Evolutionary conservation across 2,329 filamentous ascomycete species (phyloP).

Genomic region (Trichoderma atroviride): DNA sequence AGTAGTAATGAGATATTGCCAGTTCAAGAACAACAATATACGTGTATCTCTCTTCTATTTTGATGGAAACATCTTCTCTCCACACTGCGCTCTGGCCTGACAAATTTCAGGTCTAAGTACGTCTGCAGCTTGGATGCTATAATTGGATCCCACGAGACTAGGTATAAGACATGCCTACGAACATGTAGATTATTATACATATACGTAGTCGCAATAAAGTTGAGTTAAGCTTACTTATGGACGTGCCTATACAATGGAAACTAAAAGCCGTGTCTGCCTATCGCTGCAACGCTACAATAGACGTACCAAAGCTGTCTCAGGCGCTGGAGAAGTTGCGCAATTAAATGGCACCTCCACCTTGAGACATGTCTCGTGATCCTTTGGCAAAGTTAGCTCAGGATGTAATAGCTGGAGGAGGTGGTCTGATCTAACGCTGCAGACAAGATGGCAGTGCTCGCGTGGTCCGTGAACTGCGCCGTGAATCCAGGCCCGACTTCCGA

Average conservation of each 20-base stretch:
- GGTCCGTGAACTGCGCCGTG: not conserved
- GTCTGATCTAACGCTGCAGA: not conserved
- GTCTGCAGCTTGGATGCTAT: not conserved
- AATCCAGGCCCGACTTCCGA: conserved; percentile 4
- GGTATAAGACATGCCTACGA: not conserved
- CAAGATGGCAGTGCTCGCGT: not conserved
- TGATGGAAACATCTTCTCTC: too few species aligned
- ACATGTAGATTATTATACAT: not conserved
- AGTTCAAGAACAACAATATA: too few species aligned
- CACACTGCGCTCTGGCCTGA: not conserved
- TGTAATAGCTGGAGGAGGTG: not conserved
- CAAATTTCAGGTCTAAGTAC: not conserved
- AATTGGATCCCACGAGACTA: not conserved
- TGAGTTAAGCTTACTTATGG: not conserved
- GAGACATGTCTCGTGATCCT: not conserved
- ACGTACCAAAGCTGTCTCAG: not conserved
- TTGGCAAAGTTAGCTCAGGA: not conserved
- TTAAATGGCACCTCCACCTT: not conserved
- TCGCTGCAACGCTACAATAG: not conserved
- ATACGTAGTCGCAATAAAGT: not conserved
- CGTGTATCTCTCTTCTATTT: too few species aligned
- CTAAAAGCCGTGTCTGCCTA: not conserved
- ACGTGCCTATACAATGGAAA: not conserved
- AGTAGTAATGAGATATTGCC: too few species aligned
- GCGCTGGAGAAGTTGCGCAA: not conserved